Evolutionary conservation across 805 yeast species (phyloP), one percentile per base, ranked within the genome.

Genomic region (Wickerhamomyces hampshirensis): DNA sequence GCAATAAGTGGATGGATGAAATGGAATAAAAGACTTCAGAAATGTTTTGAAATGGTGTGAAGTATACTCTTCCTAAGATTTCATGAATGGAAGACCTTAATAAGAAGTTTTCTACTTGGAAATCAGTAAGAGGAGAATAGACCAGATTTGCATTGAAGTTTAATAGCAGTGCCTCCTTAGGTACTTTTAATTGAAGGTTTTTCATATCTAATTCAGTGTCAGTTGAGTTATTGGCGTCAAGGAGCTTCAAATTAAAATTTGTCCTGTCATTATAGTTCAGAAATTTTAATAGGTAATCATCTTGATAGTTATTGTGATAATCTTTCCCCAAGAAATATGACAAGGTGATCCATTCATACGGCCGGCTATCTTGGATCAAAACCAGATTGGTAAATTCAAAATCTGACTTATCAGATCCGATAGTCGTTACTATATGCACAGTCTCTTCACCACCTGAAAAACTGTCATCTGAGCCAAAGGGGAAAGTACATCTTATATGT

Each of bases 261-360:
- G 63, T 56, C 18, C 71, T 54, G 0, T 62, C 60, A 35, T 45
- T 53, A 27, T 62, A 65, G 33, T 56, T 62, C 36, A 77, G 46
- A 16, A 68, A 68, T 32, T 63, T 63, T 23, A 65, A 34, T 4
- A 74, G 38, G 42, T 63, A 55, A 10, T 39, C 37, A 42, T 64
- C 69, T 24, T 67, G 68, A 36, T 53, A 65, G n/a, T 60, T 47
- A 10, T 71, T 73, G 12, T 70, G 60, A 65, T 79, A 77, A n/a
- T 59, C 59, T 28, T 65, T 69, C 0, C 75, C 80, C 15, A 80
- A 51, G 34, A 59, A 59, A 42, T 63, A 69, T 0, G 77, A 59
- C 4, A 73, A 43, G 18, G 61, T 51, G 1, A 76, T 59, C 85
- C 85, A 79, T 38, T 73, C 78, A 28, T 57, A 53, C 0, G 69